Conservation (phyloP, 225 moss, liverwort and hornwort genomes). For the Anthoceros angustus region DNA sequence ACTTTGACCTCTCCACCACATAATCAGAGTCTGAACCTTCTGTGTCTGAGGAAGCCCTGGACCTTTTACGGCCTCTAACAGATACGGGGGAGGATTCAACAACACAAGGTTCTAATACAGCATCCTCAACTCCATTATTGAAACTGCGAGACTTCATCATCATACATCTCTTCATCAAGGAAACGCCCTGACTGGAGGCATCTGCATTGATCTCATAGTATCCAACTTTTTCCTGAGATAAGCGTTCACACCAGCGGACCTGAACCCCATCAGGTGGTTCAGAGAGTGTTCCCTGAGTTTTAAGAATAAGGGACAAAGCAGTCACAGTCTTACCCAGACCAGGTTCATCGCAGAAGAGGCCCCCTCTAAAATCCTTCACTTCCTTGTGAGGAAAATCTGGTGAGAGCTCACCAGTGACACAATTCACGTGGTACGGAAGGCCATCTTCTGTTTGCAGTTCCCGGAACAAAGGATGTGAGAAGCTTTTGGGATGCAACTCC, state of each 20-base stretch:
- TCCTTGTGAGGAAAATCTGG: constrained; percentile 27
- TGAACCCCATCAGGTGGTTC: constrained; percentile 47
- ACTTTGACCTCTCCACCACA: not conserved
- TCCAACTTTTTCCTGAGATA: constrained; percentile 48
- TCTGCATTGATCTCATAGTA: constrained; percentile 61
- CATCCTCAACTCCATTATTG: constrained; percentile 17
- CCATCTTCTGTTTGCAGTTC: constrained; percentile 66
- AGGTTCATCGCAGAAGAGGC: constrained; percentile 94
- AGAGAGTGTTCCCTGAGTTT: constrained; percentile 74
- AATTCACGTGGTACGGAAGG: constrained; percentile 45
- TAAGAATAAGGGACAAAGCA: constrained; percentile 75
- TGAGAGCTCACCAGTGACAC: constrained; percentile 59
- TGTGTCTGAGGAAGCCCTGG: not conserved
- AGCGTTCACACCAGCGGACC: constrained; percentile 61
- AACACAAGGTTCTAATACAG: not conserved
- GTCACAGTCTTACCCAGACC: constrained; percentile 94
- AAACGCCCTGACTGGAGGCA: constrained; percentile 29
- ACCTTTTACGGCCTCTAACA: not conserved
- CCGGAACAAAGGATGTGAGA: constrained; percentile 49
- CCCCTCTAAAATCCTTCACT: constrained; percentile 65
- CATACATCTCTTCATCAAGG: constrained; percentile 67
- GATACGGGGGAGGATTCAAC: not conserved
- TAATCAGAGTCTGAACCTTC: not conserved
- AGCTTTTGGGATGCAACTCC: constrained; percentile 43
- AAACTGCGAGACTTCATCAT: constrained; percentile 51